Conservation (phyloP, 2,329 filamentous ascomycete genomes). For the Hysterium pulicare region DNA sequence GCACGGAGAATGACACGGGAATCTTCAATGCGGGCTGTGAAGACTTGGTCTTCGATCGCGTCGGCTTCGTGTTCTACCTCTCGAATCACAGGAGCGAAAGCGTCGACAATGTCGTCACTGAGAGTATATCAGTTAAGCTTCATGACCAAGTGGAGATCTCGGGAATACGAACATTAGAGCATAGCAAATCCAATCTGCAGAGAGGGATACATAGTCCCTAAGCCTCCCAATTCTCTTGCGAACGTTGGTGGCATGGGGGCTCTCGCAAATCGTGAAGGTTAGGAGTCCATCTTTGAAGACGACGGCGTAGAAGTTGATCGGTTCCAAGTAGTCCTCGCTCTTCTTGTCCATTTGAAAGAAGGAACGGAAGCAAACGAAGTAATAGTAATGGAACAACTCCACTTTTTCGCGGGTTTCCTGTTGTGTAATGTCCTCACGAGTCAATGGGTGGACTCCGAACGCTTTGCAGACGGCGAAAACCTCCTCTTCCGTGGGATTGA, state of each 20-base stretch:
- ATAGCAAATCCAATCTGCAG: conserved; percentile 98
- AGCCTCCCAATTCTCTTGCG: conserved; percentile 87
- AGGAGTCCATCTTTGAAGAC: conserved; percentile 94
- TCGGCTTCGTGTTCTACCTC: conserved; percentile 87
- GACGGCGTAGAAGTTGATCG: conserved; percentile 94
- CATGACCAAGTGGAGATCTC: not conserved
- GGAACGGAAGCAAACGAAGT: conserved; percentile 95
- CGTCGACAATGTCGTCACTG: conserved; percentile 95
- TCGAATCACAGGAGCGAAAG: conserved; percentile 84
- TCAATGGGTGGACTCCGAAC: conserved; percentile 92
- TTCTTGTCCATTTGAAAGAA: conserved; percentile 81
- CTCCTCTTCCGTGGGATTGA: conserved; percentile 85
- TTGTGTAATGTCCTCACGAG: conserved; percentile 91
- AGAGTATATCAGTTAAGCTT: conserved; percentile 7
- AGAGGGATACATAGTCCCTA: conserved; percentile 91
- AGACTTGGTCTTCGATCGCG: conserved; percentile 91
- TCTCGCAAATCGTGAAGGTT: conserved; percentile 89
- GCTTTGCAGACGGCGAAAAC: conserved; percentile 85
- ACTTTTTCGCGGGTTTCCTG: conserved; percentile 98
- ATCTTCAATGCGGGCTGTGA: conserved; percentile 85
- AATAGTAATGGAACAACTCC: conserved; percentile 94
- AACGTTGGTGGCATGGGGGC: conserved; percentile 83
- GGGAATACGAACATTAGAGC: conserved; percentile 73
- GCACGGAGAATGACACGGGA: conserved; percentile 81
- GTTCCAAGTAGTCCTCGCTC: conserved; percentile 80